These are phyloP conservation scores for Diversispora epigaea DNA, from an alignment of 192 early-diverging fungal species.

Conservation along the genomic window DNA sequence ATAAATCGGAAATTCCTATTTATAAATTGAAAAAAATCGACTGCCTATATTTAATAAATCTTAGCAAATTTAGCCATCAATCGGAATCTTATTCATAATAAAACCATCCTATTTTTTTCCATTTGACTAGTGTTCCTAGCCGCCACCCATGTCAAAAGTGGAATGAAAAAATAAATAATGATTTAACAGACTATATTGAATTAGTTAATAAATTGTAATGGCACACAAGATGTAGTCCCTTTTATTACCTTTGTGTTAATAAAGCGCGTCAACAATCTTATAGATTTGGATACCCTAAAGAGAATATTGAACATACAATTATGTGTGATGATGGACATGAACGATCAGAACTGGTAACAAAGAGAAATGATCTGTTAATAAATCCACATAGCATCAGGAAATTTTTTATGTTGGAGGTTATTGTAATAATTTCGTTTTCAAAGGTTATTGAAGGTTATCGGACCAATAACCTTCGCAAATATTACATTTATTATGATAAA, in stretches of 20 bases:
- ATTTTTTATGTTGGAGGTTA: background rate
- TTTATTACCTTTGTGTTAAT: slow-evolving; percentile 1
- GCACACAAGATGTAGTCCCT: slow-evolving; percentile 11
- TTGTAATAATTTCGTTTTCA: too few relatives aligned
- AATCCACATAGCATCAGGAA: background rate
- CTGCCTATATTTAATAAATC: too few relatives aligned
- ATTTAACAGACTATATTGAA: slow-evolving; percentile 12
- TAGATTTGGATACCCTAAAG: slow-evolving; percentile 3
- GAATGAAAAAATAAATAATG: background rate
- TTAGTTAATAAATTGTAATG: slow-evolving; percentile 12
- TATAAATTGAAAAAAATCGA: too few relatives aligned
- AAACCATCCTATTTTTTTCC: too few relatives aligned
- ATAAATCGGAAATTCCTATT: too few relatives aligned
- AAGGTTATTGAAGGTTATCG: too few relatives aligned
- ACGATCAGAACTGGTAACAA: background rate
- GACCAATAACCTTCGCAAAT: background rate
- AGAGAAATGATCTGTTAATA: background rate
- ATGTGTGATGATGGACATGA: background rate
- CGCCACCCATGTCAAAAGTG: slow-evolving; percentile 1
- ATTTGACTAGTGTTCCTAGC: background rate
- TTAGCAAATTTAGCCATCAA: too few relatives aligned
- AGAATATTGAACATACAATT: background rate
- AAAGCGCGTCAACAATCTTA: background rate
- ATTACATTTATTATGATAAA: too few relatives aligned
- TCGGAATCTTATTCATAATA: too few relatives aligned